Evolutionary conservation across 176 grass and related monocot species (phyloP).

Genomic region (Carex myosuroides): DNA sequence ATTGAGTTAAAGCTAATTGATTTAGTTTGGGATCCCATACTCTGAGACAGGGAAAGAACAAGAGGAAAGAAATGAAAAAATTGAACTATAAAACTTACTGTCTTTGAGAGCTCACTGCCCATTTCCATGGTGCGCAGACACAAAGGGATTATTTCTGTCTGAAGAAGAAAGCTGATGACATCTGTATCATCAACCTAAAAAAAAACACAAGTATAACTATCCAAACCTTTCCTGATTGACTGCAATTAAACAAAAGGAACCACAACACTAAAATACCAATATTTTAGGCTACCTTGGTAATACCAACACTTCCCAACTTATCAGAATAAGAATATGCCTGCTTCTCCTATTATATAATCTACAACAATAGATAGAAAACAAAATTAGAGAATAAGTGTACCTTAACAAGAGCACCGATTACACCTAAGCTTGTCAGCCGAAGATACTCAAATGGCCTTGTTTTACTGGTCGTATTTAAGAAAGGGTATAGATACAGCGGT

Average conservation of each 20-base stretch:
- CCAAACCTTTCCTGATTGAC: not conserved
- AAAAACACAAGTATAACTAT: slow-evolving; percentile 1
- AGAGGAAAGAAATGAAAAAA: not conserved
- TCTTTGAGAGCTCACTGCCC: slow-evolving; percentile 92
- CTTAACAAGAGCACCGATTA: slow-evolving; percentile 88
- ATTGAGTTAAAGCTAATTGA: not conserved
- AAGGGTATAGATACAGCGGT: slow-evolving; percentile 45
- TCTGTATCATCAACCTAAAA: slow-evolving; percentile 76
- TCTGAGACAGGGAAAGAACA: not conserved
- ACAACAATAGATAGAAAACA: slow-evolving; percentile 17
- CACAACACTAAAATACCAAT: not conserved
- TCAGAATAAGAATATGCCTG: slow-evolving; percentile 9
- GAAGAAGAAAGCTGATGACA: slow-evolving; percentile 68
- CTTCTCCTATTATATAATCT: not conserved
- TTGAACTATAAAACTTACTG: slow-evolving; percentile 29
- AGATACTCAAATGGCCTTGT: slow-evolving; percentile 61
- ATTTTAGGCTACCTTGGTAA: not conserved
- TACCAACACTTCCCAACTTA: not conserved
- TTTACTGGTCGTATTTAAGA: slow-evolving; percentile 49
- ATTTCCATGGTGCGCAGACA: slow-evolving; percentile 88
- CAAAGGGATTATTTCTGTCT: slow-evolving; percentile 79
- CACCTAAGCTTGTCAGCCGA: slow-evolving; percentile 61
- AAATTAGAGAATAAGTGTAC: slow-evolving; percentile 25
- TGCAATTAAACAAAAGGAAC: not conserved
- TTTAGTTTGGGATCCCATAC: not conserved